These are phyloP conservation scores for Mucor plumbeus DNA, from an alignment of 371 early-diverging fungal species.

Conservation along the genomic window DNA sequence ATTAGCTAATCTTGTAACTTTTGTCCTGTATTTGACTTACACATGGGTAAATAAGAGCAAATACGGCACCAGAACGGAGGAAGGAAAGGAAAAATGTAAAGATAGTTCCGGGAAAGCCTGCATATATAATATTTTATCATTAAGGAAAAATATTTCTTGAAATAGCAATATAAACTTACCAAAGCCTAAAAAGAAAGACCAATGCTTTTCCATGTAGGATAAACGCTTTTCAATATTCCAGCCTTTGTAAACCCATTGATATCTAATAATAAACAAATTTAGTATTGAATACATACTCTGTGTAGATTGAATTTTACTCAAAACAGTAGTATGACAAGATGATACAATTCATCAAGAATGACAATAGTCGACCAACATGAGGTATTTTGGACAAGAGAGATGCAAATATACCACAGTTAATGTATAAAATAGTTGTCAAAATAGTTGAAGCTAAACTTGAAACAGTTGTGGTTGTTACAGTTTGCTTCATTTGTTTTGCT, in stretches of 20 bases:
- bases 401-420: constrained; percentile 44
- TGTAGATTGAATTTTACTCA: constrained; percentile 32
- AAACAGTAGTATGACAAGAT: constrained; percentile 53
- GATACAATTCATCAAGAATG: constrained; percentile 50
- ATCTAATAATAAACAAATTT: constrained; percentile 29
- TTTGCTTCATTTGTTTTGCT: constrained; percentile 15
- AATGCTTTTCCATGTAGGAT: constrained; percentile 55
- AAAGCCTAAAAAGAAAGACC: constrained; percentile 63
- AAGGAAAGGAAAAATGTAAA: constrained; percentile 55
- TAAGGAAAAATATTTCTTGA: neutral
- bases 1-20: neutral
- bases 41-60: constrained; percentile 52
- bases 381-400: constrained; percentile 41
- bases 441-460: constrained; percentile 41
- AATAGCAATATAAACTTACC: constrained; percentile 27
- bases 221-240: constrained; percentile 58
- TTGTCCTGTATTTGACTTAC: constrained; percentile 35
- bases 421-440: constrained; percentile 45
- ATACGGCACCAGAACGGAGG: constrained; percentile 53
- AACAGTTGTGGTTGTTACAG: constrained; percentile 8
- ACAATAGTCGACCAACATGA: constrained; percentile 37
- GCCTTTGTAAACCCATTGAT: constrained; percentile 56
- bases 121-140: neutral
- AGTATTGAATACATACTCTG: neutral
- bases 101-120: constrained; percentile 46